These are phyloP conservation scores for Phytophthora constricta DNA, from an alignment of 352 stramenopile genomes.

Conservation along the genomic window DNA sequence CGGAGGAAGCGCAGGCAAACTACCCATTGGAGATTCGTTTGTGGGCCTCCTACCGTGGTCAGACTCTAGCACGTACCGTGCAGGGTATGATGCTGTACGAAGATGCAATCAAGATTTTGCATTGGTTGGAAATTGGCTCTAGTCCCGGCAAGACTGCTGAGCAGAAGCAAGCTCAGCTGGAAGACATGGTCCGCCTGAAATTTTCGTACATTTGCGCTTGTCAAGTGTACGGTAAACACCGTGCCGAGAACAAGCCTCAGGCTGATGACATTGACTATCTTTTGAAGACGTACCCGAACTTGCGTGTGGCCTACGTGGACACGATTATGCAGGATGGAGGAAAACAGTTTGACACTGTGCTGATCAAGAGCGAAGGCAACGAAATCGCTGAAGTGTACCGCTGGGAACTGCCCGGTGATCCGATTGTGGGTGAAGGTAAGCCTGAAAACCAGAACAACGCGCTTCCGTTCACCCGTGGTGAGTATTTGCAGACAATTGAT, in stretches of 20 bases:
- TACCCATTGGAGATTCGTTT: constrained; percentile 76
- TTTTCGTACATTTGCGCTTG: constrained; percentile 87
- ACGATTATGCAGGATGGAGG: constrained; percentile 46
- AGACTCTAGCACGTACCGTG: constrained; percentile 77
- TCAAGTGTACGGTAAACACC: constrained; percentile 86
- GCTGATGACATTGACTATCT: constrained; percentile 81
- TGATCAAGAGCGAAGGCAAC: constrained; percentile 76
- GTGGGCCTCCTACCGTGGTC: constrained; percentile 80
- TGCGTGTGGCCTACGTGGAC: constrained; percentile 85
- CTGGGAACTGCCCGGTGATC: constrained; percentile 81
- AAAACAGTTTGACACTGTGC: constrained; percentile 65
- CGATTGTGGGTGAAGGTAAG: constrained; percentile 87
- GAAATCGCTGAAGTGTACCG: constrained; percentile 79
- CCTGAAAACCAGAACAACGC: constrained; percentile 91
- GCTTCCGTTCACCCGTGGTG: constrained; percentile 84
- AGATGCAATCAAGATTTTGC: constrained; percentile 84
- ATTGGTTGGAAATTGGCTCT: constrained; percentile 84
- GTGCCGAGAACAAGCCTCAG: constrained; percentile 67
- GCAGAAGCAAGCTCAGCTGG: constrained; percentile 74
- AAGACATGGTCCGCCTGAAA: constrained; percentile 85
- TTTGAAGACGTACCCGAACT: constrained; percentile 76
- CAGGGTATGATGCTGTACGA: constrained; percentile 88
- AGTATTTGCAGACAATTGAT: constrained; percentile 91
- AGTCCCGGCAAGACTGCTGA: constrained; percentile 66
- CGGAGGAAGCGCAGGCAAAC: constrained; percentile 68